Evolutionary conservation across 306 rosid species (phyloP), one percentile per base, ranked within the genome.

Genomic region (Casuarina equisetifolia): DNA sequence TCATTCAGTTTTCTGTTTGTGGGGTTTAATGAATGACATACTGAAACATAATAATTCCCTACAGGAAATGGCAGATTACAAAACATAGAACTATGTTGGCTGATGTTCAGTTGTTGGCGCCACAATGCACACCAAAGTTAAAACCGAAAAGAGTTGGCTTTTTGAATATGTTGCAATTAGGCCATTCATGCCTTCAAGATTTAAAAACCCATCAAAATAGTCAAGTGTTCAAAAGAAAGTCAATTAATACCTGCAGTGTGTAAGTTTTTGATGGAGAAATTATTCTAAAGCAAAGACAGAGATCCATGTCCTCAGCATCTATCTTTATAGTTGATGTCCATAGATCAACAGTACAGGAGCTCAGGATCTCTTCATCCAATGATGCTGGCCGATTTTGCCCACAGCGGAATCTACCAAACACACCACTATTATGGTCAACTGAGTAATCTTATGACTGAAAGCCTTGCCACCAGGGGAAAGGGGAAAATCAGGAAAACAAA

Each of bases 241-340:
- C 68, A 59, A 84, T 76, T 54, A 76, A 73, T 85, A 95, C 99
- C 99, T 95, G 99, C 82, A 95, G 81, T 45, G 96, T 95, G 73
- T 87, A 90, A 49, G 89, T 82, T 79, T 92, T 95, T 69, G 84
- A 80, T 6, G 99, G 99, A 74, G 99, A 95, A 82, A 95, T 92
- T 82, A 95, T 88, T 69, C 99, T 91, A 82, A 95, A 95, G 91
- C 99, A 95, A 81, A 95, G 97, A 70, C 97, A 88, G 73, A 95
- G 85, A 85, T 95, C 99, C 76, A 90, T 84, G 84, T 95, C 96
- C 75, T 92, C 99, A 38, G 96, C 97, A 76, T 95, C 99, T 88
- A 92, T 87, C 88, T 95, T 95, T 82, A 95, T 92, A 45, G 90
- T 88, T 57, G 99, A 95, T 48, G 97, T 95, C 68, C 89, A 78